Base-by-base conservation (phyloP, 495 filamentous ascomycete genomes). In the Penicillium ucsense region DNA sequence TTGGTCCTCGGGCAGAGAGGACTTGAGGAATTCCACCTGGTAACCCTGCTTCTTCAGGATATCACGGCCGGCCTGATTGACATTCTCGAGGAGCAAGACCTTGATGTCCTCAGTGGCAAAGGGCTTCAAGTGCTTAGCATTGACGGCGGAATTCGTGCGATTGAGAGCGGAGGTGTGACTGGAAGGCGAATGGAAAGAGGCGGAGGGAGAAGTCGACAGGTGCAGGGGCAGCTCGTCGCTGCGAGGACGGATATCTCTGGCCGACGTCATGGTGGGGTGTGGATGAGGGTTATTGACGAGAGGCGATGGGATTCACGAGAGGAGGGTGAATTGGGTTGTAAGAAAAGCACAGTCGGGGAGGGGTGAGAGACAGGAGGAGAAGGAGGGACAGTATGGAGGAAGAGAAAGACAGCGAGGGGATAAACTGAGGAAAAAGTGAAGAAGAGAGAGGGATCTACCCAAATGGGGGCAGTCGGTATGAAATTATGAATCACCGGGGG, bases 71-170 rank as follows among this genome's bases (percentile, higher is more conserved):
- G 88, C 89, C 66, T 88, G 75, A 64, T 97, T 96, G 47, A 99
- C 84, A 68, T 97, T 97, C 67, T 99, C 94, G 28, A 99, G 71
- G 6, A 99, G 76, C 47, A 99, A 72, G 35, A 99, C 94, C 71
- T 95, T 97, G 65, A 99, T 86, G 57, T 97, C 91, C 60, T 87
- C 79, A 4, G 89, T 92, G 51, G 88, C 83, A 66, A 99, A 99
- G 20, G 94, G 94, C 69, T 97, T 97, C 55, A 97, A 70, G 45
- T 84, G 87, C 67, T 94, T 95, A 12, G 81, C 71, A 38, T 66
- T 65, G 51, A 59, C 49, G 30, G 63, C 43, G 35, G 73, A 62
- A 32, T 62, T 59, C 9, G 55, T 59, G 11, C 68, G 62, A 36
- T 48, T 53, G 10, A 66, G 51, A 27, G 50, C 58, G 27, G 67